Conservation (phyloP, 352 stramenopile genomes). For the Pythium scleroteichum region DNA sequence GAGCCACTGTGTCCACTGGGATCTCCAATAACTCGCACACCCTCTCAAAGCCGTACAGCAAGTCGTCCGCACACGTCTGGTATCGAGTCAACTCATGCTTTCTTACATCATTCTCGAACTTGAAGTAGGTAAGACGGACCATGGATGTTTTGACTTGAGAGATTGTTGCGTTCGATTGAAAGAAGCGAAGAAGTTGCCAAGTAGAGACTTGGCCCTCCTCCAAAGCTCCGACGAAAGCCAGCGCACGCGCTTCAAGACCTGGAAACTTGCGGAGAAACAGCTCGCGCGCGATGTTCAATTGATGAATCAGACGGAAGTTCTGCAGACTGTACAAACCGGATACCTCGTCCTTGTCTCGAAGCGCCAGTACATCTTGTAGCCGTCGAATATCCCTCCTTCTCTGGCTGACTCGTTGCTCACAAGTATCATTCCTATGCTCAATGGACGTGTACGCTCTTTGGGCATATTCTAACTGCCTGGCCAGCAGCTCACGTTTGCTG, state of each 20-base stretch:
- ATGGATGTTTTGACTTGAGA: slow-evolving; percentile 63
- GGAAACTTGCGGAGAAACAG: slow-evolving; percentile 72
- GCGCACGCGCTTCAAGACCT: slow-evolving; percentile 55
- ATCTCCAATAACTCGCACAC: slow-evolving; percentile 55
- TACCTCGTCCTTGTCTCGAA: slow-evolving; percentile 43
- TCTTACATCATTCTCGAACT: slow-evolving; percentile 47
- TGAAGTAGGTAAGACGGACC: slow-evolving; percentile 54
- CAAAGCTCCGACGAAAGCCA: slow-evolving; percentile 53
- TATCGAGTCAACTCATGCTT: slow-evolving; percentile 51
- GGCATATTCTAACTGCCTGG: slow-evolving; percentile 36
- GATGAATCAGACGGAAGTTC: slow-evolving; percentile 39
- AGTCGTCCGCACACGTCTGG: slow-evolving; percentile 39
- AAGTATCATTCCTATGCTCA: slow-evolving; percentile 21
- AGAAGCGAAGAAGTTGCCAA: slow-evolving; percentile 73
- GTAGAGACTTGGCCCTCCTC: slow-evolving; percentile 46
- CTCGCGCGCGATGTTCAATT: slow-evolving; percentile 47
- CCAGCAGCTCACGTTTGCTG: slow-evolving; percentile 33
- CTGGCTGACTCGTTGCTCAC: slow-evolving; percentile 6
- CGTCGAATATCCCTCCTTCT: slow-evolving; percentile 24
- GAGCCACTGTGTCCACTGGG: slow-evolving; percentile 27
- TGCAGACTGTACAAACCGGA: slow-evolving; percentile 56
- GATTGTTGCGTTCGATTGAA: slow-evolving; percentile 48
- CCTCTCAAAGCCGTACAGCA: slow-evolving; percentile 67
- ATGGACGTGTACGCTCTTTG: slow-evolving; percentile 18
- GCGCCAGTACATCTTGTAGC: slow-evolving; percentile 26